Evolutionary conservation across 106 monocot species (phyloP).

Genomic region (Platanthera guangdongensis): DNA sequence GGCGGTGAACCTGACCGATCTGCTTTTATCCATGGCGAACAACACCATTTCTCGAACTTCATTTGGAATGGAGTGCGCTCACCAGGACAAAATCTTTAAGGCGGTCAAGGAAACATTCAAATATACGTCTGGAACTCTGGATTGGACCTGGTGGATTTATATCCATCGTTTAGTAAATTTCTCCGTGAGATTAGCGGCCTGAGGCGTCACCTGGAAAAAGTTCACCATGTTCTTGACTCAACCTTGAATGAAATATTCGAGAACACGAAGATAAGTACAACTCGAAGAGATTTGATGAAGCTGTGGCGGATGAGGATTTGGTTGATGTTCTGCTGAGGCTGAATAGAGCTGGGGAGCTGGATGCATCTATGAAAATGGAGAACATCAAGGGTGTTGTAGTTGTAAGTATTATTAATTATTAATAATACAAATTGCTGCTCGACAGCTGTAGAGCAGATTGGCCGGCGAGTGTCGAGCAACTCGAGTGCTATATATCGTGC

Average conservation of each 20-base stretch:
- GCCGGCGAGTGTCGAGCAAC: background rate
- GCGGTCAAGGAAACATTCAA: background rate
- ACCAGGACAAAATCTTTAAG: background rate
- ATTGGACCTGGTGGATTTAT: conserved; percentile 1
- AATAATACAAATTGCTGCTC: too few relatives aligned
- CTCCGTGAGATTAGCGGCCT: background rate
- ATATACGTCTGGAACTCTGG: background rate
- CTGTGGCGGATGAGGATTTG: background rate
- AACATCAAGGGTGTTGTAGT: conserved; percentile 9
- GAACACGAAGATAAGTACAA: background rate
- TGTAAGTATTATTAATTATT: conserved; percentile 5
- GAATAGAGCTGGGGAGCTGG: background rate
- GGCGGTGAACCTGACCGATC: conserved; percentile 4
- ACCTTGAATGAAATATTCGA: conserved; percentile 7
- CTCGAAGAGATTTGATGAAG: background rate
- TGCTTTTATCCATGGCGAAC: background rate
- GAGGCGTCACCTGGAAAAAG: background rate
- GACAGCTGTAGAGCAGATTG: background rate
- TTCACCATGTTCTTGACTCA: background rate
- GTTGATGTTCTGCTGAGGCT: conserved; percentile 11
- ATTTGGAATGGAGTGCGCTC: background rate
- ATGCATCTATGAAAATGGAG: background rate
- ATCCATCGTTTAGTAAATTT: background rate
- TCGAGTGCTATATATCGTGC: too few relatives aligned
- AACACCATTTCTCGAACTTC: background rate